These are phyloP conservation scores for Hamiltosporidium tvaerminnensis DNA, from an alignment of 371 early-diverging fungal genomes.

Conservation along the genomic window DNA sequence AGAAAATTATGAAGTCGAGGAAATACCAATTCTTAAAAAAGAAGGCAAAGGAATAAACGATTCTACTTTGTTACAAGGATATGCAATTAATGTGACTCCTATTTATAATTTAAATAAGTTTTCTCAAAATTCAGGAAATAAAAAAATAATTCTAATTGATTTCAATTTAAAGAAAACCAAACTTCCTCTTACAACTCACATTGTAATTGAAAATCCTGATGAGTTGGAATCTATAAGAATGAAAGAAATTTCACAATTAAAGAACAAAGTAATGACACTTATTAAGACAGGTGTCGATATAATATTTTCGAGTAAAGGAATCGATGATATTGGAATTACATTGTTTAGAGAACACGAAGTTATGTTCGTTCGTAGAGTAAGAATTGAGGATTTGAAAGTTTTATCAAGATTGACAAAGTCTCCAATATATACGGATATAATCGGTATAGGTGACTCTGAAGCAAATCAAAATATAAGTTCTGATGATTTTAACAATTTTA, in stretches of 20 bases:
- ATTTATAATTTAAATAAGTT: slow-evolving; percentile 39
- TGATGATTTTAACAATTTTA: too few relatives aligned
- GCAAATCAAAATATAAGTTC: slow-evolving; percentile 45
- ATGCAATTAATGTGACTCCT: slow-evolving; percentile 87
- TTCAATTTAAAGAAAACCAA: slow-evolving; percentile 96
- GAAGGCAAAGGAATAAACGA: slow-evolving; percentile 87
- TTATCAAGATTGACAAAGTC: slow-evolving; percentile 92
- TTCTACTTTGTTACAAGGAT: slow-evolving; percentile 73
- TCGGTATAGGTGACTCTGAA: slow-evolving; percentile 84
- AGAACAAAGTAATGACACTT: not conserved
- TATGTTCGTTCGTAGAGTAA: slow-evolving; percentile 82
- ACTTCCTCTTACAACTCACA: slow-evolving; percentile 88
- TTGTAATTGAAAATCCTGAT: slow-evolving; percentile 87
- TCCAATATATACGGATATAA: slow-evolving; percentile 58
- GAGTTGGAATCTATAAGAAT: slow-evolving; percentile 88
- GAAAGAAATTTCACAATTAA: slow-evolving; percentile 53
- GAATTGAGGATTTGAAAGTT: slow-evolving; percentile 84
- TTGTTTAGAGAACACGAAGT: slow-evolving; percentile 76
- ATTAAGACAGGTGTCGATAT: slow-evolving; percentile 77
- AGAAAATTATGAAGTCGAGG: slow-evolving; percentile 75
- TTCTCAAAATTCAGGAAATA: slow-evolving; percentile 53
- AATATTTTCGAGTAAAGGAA: slow-evolving; percentile 90
- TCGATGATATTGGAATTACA: slow-evolving; percentile 93
- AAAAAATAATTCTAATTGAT: slow-evolving; percentile 93
- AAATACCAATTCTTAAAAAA: slow-evolving; percentile 91